These are phyloP conservation scores for Ascochyta lentis DNA, from an alignment of 2,329 filamentous ascomycete genomes.

Conservation along the genomic window DNA sequence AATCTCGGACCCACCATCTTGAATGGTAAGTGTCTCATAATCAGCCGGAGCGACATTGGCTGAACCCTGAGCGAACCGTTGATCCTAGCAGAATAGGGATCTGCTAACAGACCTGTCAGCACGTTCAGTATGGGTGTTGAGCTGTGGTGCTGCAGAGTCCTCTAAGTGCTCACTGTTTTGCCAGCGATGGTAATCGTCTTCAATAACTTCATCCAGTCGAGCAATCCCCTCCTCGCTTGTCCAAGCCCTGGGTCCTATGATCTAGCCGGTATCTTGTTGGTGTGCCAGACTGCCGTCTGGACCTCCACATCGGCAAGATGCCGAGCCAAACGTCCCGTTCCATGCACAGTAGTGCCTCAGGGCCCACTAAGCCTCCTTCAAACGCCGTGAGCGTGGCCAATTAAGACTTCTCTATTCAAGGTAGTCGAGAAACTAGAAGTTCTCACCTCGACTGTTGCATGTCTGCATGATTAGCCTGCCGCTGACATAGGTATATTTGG, in stretches of 20 bases:
- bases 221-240: background rate
- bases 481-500: conserved; percentile 4
- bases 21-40: conserved; percentile 14
- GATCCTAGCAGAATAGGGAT: conserved; percentile 2
- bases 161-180: background rate
- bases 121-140: background rate
- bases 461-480: conserved; percentile 8
- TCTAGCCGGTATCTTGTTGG: background rate
- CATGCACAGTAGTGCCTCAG: conserved; percentile 11
- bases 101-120: background rate
- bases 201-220: background rate
- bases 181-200: background rate
- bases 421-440: conserved; percentile 6
- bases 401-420: background rate
- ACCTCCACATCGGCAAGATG: conserved; percentile 7
- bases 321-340: conserved; percentile 15
- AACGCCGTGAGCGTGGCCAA: conserved; percentile 4
- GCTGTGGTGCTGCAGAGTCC: background rate
- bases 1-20: conserved; percentile 17
- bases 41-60: conserved; percentile 13
- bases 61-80: background rate
- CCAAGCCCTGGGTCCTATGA: background rate
- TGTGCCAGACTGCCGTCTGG: conserved; percentile 11
- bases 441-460: conserved; percentile 8
- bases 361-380: conserved; percentile 7